Evolutionary conservation across 352 stramenopile species (phyloP), one percentile per base, ranked within the genome.

Genomic region (Elongisporangium prolatum): DNA sequence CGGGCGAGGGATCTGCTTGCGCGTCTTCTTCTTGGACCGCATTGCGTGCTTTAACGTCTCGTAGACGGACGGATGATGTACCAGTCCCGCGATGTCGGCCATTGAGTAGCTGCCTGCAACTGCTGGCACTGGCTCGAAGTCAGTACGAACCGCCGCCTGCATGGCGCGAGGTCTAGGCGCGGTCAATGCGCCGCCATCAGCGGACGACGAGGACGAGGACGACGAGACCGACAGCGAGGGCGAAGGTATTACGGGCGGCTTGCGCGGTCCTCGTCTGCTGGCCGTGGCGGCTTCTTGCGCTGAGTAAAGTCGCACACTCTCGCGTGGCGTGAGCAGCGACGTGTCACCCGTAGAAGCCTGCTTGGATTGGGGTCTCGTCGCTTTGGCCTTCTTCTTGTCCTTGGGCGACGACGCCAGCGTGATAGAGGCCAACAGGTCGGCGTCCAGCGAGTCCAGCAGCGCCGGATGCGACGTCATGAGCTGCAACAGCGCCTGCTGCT

Each of bases 401-500:
- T 34, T 18, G 17, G 34, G 17, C 18, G 25, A 25, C 53, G 67
- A 66, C 21, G 60, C 28, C 28, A 77, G 49, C 22, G 68, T 76
- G 58, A 85, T 68, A 11, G 67, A 75, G 3, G 63, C 57, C 24
- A 85, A 53, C 13, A 83, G 54, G 14, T 68, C 65, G 21, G 69
- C 63, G 59, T 84, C 70, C 40, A 84, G 52, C 6, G 63, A 65
- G 57, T 55, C 65, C 40, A 81, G 50, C 40, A 84, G 59, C 50
- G 68, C 70, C 56, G 72, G 75, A 40, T 85, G 64, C 3, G 63
- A 59, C 61, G 63, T 76, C 63, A 85, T 69, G 52, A 85, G 71
- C 40, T 57, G 58, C 65, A 78, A 70, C 48, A 85, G 64, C 28
- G 63, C 73, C 64, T 74, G 64, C 66, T 83, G 75, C 60, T 74